Evolutionary conservation across 768 basidiomycete species (phyloP).

Genomic region (Lyophyllum atratum): DNA sequence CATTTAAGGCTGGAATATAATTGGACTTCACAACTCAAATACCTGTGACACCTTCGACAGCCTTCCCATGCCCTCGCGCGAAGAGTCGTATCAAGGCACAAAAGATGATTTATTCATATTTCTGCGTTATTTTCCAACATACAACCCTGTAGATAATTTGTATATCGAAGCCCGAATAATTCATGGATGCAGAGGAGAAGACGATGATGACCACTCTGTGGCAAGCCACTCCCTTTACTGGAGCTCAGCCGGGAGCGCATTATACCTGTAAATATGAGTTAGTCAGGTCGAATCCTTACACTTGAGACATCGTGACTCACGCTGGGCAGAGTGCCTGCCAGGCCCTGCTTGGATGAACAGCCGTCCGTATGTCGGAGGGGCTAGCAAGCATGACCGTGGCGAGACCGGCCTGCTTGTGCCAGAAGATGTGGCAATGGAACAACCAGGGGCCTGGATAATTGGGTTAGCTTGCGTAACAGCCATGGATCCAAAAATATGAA

Average conservation of each 20-base stretch:
- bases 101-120: background rate
- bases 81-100: background rate
- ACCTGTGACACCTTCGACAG: no score
- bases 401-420: constrained; percentile 40
- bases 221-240: background rate
- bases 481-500: background rate
- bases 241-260: constrained; percentile 15
- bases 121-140: background rate
- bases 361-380: constrained; percentile 17
- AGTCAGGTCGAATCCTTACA: background rate
- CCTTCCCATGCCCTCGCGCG: no score
- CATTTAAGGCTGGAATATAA: background rate
- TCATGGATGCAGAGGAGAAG: background rate
- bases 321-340: constrained; percentile 31
- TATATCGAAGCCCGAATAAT: background rate
- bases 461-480: background rate
- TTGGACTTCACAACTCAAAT: background rate
- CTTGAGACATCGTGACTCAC: constrained; percentile 10
- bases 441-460: constrained; percentile 15
- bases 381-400: constrained; percentile 39
- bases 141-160: background rate
- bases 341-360: constrained; percentile 18
- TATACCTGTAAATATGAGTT: constrained; percentile 9
- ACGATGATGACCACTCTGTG: background rate
- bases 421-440: constrained; percentile 33